Evolutionary conservation across 768 basidiomycete species (phyloP), one percentile per base, ranked within the genome.

Genomic region (Phylloporus sp.): DNA sequence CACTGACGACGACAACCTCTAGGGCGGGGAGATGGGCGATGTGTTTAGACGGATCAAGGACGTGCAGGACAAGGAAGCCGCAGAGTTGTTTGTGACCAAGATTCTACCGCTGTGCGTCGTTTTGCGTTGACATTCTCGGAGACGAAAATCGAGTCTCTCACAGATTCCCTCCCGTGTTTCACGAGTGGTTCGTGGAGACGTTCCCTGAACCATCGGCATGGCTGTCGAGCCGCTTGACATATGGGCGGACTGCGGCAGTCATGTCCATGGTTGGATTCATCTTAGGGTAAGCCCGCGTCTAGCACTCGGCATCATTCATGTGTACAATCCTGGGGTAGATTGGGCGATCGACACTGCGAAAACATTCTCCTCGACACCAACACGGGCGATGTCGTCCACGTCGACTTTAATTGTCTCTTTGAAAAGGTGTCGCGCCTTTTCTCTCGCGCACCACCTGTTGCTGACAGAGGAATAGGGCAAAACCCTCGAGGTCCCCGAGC

Each of bases 251-350:
- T 0, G 81, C 89, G 0, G 97, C 95, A 0, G 97, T 98, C 48
- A 98, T 97, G 87, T 97, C 90, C 1, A 98, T 99, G 90, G 90
- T 98, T 20, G 97, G 97, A 11, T 95, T 90, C 61, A 93, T 99
- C 38, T 75, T 98, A 12, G 95, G 95, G 93, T 95, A 57, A 41
- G 23, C 13, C 18, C 42, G 16, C 16, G 7, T 32, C 2, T 16
- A 9, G 6, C 15, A 23, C 24, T 7, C 44, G n/a, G n/a, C n/a
- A n/a, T n/a, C n/a, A n/a, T n/a, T n/a, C n/a, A n/a, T n/a, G n/a
- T n/a, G n/a, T n/a, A n/a, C n/a, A n/a, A n/a, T n/a, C n/a, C n/a
- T n/a, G n/a, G n/a, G n/a, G n/a, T n/a, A 95, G 95, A n/a, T 76
- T 99, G n/a, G 97, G 97, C 12, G 97, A 99, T 69, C 80, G 97